phyloP scores from a whole-genome alignment of 495 filamentous ascomycete species.

The Daldinia loculata region DNA sequence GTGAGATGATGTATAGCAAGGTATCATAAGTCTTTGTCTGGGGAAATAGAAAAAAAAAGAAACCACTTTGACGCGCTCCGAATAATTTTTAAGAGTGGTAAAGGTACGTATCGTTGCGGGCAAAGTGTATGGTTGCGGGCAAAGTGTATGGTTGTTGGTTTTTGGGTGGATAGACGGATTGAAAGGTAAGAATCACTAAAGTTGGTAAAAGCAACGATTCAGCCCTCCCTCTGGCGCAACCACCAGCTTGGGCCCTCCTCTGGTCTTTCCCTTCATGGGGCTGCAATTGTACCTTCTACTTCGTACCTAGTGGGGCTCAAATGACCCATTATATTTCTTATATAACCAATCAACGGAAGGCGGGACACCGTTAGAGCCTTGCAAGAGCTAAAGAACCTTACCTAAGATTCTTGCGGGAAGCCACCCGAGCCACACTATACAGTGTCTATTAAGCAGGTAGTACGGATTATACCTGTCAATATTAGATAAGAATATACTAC shows the following conservation, averaged over 20 bases:
- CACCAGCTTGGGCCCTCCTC: constrained; percentile 24
- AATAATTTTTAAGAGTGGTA: constrained; percentile 8
- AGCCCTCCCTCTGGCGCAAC: neutral
- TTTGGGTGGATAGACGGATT: constrained; percentile 24
- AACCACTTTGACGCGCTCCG: constrained; percentile 10
- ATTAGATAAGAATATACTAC: neutral
- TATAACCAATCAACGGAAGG: neutral
- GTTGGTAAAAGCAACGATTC: constrained; percentile 24
- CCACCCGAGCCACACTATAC: neutral
- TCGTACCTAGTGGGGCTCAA: constrained; percentile 12
- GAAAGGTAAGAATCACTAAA: constrained; percentile 16
- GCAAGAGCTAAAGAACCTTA: neutral
- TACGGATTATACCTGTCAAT: neutral
- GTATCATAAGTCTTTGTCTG: neutral
- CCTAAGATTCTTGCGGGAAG: neutral
- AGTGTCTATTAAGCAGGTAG: neutral
- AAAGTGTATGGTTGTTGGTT: constrained; percentile 24
- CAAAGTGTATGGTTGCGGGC: constrained; percentile 15
- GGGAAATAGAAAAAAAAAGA: constrained; percentile 10
- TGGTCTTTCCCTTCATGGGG: constrained; percentile 17
- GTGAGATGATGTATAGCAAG: neutral
- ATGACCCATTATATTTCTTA: neutral
- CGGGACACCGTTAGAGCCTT: neutral
- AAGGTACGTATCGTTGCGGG: constrained; percentile 13
- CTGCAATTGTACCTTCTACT: constrained; percentile 3